Percentiles rank a stretch among this genome's conserved stretches.
Conservation (phyloP, 176 grass and related monocot genomes). For the Oryza glaberrima region DNA sequence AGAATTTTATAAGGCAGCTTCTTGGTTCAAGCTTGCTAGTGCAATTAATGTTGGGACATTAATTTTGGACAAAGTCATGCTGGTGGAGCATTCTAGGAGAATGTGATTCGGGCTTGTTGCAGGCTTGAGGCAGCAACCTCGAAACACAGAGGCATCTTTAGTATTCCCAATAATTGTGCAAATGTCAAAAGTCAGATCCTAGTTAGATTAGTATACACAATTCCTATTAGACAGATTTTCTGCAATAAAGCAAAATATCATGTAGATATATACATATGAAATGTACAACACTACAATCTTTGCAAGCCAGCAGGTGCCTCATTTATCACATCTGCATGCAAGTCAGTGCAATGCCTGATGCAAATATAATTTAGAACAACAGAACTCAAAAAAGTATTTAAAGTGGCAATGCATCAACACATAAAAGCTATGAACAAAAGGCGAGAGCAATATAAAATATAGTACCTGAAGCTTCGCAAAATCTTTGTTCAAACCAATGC, state of each 20-base stretch:
- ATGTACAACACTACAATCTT: not conserved
- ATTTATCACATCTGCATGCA: not conserved
- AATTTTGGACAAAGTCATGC: not conserved
- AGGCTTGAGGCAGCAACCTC: not conserved
- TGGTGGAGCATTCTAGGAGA: constrained; percentile 5
- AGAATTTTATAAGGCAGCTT: not conserved
- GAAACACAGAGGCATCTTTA: not conserved
- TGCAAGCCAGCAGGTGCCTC: not conserved
- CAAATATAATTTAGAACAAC: constrained; percentile 16
- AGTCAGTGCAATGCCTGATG: constrained; percentile 32
- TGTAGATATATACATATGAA: not conserved
- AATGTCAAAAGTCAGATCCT: not conserved
- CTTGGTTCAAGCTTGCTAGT: not conserved
- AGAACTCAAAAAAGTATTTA: not conserved
- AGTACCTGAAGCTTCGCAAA: constrained; percentile 67
- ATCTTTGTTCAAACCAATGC: constrained; percentile 59
- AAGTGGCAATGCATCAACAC: not conserved
- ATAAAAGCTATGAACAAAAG: constrained; percentile 6
- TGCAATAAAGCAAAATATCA: constrained; percentile 12
- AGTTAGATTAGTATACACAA: constrained; percentile 22
- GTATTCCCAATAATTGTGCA: constrained; percentile 19
- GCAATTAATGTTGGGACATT: not conserved
- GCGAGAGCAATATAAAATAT: constrained; percentile 22
- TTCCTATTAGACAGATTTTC: not conserved
- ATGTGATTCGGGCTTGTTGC: not conserved